Evolutionary conservation across 208 protist genomes (phyloP), one percentile per base, ranked within the genome.

Genomic region (Crithidia mellificae): DNA sequence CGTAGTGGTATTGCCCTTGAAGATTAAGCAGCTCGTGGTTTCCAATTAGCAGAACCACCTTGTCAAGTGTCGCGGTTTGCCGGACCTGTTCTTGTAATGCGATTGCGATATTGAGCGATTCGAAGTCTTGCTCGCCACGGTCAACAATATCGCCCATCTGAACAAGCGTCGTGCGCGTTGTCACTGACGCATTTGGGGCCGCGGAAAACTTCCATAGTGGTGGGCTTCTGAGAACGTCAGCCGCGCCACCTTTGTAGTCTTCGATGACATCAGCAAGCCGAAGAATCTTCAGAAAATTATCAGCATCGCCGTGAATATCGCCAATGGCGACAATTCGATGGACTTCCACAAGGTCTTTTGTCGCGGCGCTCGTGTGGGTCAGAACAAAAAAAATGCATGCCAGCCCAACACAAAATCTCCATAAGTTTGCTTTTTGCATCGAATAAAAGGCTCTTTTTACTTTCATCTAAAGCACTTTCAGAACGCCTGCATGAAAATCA

Each of bases 11-110:
- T 25, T 81, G 36, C 14, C 82, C 82, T 53, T 90, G 75, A 57
- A 96, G 54, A 54, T 94, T 95, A 59, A 96, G 73, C 43, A 95
- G 56, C 61, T 96, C 88, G 66, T 96, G 91, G 72, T 96, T 96
- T 30, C 91, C 91, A 29, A 96, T 55, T 34, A 96, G 56, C 9
- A 89, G 47, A 22, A 92, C 72, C 9, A 96, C 73, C 54, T 85
- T 80, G 59, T 90, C 88, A 17, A 59, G 6, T 12, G 52, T 46
- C 0, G 39, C 65, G 0, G 47, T 72, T 15, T 57, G 54, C 72
- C 20, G 47, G 38, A 50, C 81, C 41, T 34, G 79, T 66, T 66
- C 78, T 41, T 86, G 71, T 73, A 92, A 76, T 38, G 68, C 62
- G 39, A 84, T 76, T 24, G 74, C 78, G 47, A 92, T 78, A 47